A percentile compares a stretch with the other conserved stretches of the same genome.
phyloP scores from a whole-genome alignment of 805 yeast genomes.

The Spathaspora gorwiae region DNA sequence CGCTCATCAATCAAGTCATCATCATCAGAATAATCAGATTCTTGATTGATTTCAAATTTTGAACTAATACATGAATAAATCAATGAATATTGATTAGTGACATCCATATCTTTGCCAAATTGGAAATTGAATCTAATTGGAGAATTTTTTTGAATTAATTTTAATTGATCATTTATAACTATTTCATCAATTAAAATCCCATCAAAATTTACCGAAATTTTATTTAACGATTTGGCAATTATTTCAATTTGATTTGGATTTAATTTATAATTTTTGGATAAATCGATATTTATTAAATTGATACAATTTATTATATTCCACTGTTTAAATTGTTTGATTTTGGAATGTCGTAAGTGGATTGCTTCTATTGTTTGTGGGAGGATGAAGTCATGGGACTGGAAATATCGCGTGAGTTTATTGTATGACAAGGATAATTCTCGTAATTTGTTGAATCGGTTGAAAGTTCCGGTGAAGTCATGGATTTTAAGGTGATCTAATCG shows the following conservation, averaged over 20 bases:
- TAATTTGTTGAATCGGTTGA: not conserved
- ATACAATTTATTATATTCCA: not conserved
- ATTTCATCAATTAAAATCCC: not conserved
- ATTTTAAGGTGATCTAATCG: not conserved
- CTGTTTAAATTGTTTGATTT: not conserved
- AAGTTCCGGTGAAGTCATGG: not conserved
- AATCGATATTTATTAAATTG: not conserved
- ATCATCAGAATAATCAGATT: not conserved
- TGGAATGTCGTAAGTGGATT: not conserved
- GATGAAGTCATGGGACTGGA: not conserved
- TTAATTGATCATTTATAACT: not conserved
- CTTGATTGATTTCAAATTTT: not conserved
- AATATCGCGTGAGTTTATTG: not conserved
- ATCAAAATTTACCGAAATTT: not conserved
- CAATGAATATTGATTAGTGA: slow-evolving; percentile 1
- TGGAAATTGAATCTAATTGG: not conserved
- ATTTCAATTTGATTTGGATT: not conserved
- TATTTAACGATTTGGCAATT: not conserved
- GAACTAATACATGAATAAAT: slow-evolving; percentile 1
- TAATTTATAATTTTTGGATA: not conserved
- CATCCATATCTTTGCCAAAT: not conserved
- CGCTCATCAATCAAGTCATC: not conserved
- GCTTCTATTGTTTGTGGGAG: not conserved
- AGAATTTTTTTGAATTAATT: not conserved
- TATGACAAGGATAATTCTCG: not conserved